Conservation (phyloP, 169 alveolate genomes). For the Plasmodium yoelii region DNA sequence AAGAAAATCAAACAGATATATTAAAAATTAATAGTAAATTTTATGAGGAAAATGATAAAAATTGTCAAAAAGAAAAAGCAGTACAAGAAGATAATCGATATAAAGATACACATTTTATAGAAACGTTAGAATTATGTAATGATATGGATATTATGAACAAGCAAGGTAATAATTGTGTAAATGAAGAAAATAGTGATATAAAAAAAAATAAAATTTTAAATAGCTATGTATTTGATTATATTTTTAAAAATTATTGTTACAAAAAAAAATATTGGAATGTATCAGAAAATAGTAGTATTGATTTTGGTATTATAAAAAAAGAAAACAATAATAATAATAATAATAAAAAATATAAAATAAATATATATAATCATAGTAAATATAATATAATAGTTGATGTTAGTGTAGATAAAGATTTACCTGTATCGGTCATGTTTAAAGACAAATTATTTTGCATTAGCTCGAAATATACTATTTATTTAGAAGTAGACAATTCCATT, state of each 20-base stretch:
- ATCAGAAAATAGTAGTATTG: conserved; percentile 21
- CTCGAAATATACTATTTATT: conserved; percentile 54
- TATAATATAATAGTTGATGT: conserved; percentile 58
- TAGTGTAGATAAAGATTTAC: conserved; percentile 34
- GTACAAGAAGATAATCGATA: conserved; percentile 2
- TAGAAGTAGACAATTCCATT: conserved; percentile 13
- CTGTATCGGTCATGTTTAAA: conserved; percentile 36
- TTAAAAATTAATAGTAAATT: background rate
- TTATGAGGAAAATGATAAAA: conserved; percentile 8
- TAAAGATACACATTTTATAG: conserved; percentile 14
- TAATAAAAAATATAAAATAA: conserved; percentile 35
- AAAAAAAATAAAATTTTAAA: conserved; percentile 9
- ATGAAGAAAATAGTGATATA: background rate
- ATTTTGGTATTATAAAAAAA: conserved; percentile 22
- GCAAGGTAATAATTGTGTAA: background rate
- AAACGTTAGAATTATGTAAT: conserved; percentile 13
- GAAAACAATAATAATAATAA: conserved; percentile 7
- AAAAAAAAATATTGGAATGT: conserved; percentile 53
- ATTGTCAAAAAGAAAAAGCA: background rate
- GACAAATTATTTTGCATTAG: conserved; percentile 62
- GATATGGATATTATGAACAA: conserved; percentile 6
- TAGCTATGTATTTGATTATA: conserved; percentile 41
- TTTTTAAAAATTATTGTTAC: conserved; percentile 70
- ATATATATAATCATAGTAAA: conserved; percentile 56
- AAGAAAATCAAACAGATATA: background rate